These are phyloP conservation scores for Naegleria lovaniensis DNA, from an alignment of 208 protist genomes.

Conservation along the genomic window DNA sequence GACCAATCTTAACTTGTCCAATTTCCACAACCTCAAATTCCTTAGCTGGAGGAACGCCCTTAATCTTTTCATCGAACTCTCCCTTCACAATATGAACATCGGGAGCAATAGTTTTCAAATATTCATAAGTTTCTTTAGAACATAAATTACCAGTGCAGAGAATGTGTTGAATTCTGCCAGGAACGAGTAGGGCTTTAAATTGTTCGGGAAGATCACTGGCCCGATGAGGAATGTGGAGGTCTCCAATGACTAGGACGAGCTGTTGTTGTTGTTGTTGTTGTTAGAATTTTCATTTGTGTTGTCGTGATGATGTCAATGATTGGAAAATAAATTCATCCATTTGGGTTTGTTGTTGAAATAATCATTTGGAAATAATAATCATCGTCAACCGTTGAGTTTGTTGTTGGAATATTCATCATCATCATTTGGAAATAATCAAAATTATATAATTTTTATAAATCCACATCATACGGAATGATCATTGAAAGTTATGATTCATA, in stretches of 20 bases:
- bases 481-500: neutral
- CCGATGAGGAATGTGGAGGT: slow-evolving; percentile 96
- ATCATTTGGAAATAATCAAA: too few species aligned
- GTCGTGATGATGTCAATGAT: neutral
- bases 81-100: slow-evolving; percentile 93
- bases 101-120: slow-evolving; percentile 81
- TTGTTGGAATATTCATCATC: too few species aligned
- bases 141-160: slow-evolving; percentile 97
- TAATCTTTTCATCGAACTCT: slow-evolving; percentile 85
- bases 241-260: slow-evolving; percentile 95
- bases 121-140: slow-evolving; percentile 84
- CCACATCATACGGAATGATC: too few species aligned
- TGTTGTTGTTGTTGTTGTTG: too few species aligned
- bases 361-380: too few species aligned
- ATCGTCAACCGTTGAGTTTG: too few species aligned
- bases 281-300: neutral
- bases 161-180: slow-evolving; percentile 90
- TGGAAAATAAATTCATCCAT: too few species aligned
- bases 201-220: slow-evolving; percentile 77
- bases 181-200: slow-evolving; percentile 90
- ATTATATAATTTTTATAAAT: too few species aligned
- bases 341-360: too few species aligned
- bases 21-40: slow-evolving; percentile 85
- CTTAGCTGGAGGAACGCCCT: slow-evolving; percentile 45
- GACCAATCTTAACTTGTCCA: slow-evolving; percentile 91